A percentile compares a stretch with the other conserved stretches of the same genome.
phyloP scores from a whole-genome alignment of 2,329 filamentous ascomycete genomes.

The Verticillium zaregamsianum region DNA sequence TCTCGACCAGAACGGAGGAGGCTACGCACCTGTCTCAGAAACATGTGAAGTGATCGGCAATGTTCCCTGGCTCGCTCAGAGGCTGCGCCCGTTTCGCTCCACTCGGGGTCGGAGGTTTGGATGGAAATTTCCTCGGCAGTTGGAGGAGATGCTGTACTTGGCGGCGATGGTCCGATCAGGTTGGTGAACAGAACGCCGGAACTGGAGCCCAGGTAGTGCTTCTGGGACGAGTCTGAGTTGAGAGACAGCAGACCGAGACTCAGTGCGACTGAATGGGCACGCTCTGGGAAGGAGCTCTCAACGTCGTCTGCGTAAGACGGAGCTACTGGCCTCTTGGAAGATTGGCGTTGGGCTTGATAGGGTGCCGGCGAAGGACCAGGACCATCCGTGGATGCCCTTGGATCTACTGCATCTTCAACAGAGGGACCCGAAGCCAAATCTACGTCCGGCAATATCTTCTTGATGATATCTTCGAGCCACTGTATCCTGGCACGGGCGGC shows the following conservation, averaged over 20 bases:
- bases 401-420: slow-evolving; percentile 17
- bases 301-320: slow-evolving; percentile 43
- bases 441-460: slow-evolving; percentile 19
- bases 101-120: not conserved
- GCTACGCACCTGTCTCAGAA: slow-evolving; percentile 6
- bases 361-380: slow-evolving; percentile 1
- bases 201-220: slow-evolving; percentile 31
- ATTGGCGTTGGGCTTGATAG: not conserved
- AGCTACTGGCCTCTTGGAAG: slow-evolving; percentile 34
- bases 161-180: slow-evolving; percentile 16
- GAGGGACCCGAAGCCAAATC: slow-evolving; percentile 22
- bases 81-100: not conserved
- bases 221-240: slow-evolving; percentile 30
- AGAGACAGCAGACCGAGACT: slow-evolving; percentile 31
- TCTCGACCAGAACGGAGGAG: not conserved
- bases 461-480: slow-evolving; percentile 28
- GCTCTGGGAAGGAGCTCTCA: slow-evolving; percentile 36
- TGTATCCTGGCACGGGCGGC: slow-evolving; percentile 24
- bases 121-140: not conserved
- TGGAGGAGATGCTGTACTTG: slow-evolving; percentile 4
- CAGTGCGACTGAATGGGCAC: slow-evolving; percentile 34
- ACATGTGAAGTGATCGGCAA: slow-evolving; percentile 7
- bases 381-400: slow-evolving; percentile 1
- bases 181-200: slow-evolving; percentile 29
- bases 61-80: slow-evolving; percentile 6